Base-by-base conservation (phyloP, 2,329 filamentous ascomycete genomes). In the Alternaria sp. region DNA sequence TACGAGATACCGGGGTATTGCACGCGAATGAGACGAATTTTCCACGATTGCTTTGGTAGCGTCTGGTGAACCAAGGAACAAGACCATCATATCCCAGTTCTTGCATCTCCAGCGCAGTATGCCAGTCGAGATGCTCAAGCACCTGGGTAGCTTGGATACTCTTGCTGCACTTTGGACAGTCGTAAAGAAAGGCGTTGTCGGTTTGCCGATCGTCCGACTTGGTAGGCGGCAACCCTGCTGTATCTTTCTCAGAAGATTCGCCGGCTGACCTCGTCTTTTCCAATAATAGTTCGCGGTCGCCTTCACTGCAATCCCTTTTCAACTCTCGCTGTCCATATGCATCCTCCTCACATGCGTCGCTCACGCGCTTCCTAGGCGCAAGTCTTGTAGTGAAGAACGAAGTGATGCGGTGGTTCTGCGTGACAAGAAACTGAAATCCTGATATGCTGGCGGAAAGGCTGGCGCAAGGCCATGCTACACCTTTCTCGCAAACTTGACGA, bases 391-490 rank as follows among this genome's bases (percentile, higher is more conserved):
- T 39, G 36, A 39, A 39, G 9, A 39, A 21, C 9, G 36, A 39
- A 21, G 36, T 39, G 36, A 39, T 39, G 36, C n/a, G 36, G n/a
- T 21, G 36, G n/a, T 39, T 39, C n/a, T 17, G n/a, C 4, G 9
- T 11, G n/a, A 39, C 8, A 39, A 11, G n/a, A 17, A 17, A n/a
- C n/a, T 37, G n/a, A 3, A 37, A 37, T 37, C n/a, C 36, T 8
- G 36, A 39, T 39, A 98, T 92, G 63, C 90, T 93, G 42, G 98
- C 80, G 56, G 91, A 95, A 7, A 98, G 81, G 72, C 97, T 95
- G n/a, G 87, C 84, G 74, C 94, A 98, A 7, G 95, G 95, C 92
- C 93, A 98, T 13, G 91, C 88, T 50, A 84, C 82, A 1, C 91
- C 92, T 65, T 96, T 92, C 2, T 85, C 84, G 10, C 91, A 83